These are phyloP conservation scores for Chionographis japonica DNA, from an alignment of 106 monocot genomes.

Conservation along the genomic window DNA sequence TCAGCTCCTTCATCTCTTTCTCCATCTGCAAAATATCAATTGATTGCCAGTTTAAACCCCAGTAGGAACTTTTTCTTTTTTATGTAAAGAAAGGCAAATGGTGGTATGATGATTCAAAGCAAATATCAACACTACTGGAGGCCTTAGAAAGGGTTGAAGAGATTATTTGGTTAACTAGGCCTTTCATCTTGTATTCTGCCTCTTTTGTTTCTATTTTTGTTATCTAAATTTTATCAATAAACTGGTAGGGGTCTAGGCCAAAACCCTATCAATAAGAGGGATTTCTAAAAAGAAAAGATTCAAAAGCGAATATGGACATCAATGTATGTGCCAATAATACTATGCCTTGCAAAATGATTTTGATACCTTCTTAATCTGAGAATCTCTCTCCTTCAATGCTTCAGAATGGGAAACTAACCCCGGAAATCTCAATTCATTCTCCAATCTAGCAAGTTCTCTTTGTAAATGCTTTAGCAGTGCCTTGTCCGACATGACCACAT, in stretches of 20 bases:
- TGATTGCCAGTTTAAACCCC: not conserved
- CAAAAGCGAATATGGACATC: not conserved
- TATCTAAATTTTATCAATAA: not conserved
- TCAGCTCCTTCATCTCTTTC: slow-evolving; percentile 76
- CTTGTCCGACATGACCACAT: slow-evolving; percentile 91
- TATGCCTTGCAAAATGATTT: not conserved
- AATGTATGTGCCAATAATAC: not conserved
- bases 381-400: slow-evolving; percentile 67
- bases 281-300: too few relatives aligned
- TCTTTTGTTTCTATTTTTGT: too few relatives aligned
- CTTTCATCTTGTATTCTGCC: too few relatives aligned
- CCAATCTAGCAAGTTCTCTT: slow-evolving; percentile 75
- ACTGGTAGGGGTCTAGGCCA: not conserved
- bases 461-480: slow-evolving; percentile 78
- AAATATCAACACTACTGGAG: too few relatives aligned
- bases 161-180: too few relatives aligned
- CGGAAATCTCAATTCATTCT: slow-evolving; percentile 62
- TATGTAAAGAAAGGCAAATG: too few relatives aligned
- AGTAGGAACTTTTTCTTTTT: too few relatives aligned
- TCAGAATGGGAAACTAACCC: slow-evolving; percentile 34
- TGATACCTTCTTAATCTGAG: slow-evolving; percentile 66
- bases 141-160: too few relatives aligned
- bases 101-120: too few relatives aligned
- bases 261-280: not conserved
- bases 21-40: slow-evolving; percentile 57